A percentile compares a stretch with the other conserved stretches of the same genome.
These are phyloP conservation scores for Cercospora canescens DNA, from an alignment of 2,329 filamentous ascomycete genomes.

Conservation along the genomic window DNA sequence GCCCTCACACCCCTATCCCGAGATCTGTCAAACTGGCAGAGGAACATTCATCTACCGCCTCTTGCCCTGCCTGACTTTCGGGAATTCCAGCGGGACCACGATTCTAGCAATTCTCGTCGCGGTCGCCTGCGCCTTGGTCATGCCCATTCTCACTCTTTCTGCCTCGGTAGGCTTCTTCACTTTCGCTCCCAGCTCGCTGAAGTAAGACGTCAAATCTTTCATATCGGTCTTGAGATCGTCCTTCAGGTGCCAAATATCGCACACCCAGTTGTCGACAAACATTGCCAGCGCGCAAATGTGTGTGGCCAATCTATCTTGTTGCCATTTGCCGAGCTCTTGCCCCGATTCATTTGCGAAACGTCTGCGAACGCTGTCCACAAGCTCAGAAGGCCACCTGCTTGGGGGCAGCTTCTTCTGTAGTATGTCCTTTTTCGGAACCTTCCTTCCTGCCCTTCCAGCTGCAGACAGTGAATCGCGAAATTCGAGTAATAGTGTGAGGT, in stretches of 20 bases:
- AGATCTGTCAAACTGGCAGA: background rate
- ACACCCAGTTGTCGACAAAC: conserved; percentile 71
- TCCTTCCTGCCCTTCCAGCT: conserved; percentile 38
- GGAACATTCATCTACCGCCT: background rate
- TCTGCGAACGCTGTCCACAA: conserved; percentile 67
- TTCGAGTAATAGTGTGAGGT: conserved; percentile 50
- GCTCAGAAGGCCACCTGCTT: conserved; percentile 56
- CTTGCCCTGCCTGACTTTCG: conserved; percentile 51
- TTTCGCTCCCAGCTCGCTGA: conserved; percentile 72
- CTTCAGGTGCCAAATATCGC: conserved; percentile 68
- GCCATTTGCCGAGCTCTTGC: conserved; percentile 66
- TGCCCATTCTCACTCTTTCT: conserved; percentile 51
- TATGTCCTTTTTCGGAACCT: conserved; percentile 63
- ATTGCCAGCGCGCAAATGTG: conserved; percentile 71
- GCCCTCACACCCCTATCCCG: background rate
- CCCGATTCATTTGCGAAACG: conserved; percentile 64
- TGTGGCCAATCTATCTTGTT: conserved; percentile 70
- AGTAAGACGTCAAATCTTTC: conserved; percentile 69
- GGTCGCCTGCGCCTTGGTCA: conserved; percentile 60
- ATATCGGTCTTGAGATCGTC: conserved; percentile 73
- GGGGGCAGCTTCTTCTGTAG: conserved; percentile 54
- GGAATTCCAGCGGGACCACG: conserved; percentile 78
- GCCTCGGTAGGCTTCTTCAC: conserved; percentile 51
- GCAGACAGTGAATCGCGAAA: conserved; percentile 45
- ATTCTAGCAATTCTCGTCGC: conserved; percentile 69